These are phyloP conservation scores for Kentomonas sorsogonicus DNA, from an alignment of 208 protist species.

Conservation along the genomic window DNA sequence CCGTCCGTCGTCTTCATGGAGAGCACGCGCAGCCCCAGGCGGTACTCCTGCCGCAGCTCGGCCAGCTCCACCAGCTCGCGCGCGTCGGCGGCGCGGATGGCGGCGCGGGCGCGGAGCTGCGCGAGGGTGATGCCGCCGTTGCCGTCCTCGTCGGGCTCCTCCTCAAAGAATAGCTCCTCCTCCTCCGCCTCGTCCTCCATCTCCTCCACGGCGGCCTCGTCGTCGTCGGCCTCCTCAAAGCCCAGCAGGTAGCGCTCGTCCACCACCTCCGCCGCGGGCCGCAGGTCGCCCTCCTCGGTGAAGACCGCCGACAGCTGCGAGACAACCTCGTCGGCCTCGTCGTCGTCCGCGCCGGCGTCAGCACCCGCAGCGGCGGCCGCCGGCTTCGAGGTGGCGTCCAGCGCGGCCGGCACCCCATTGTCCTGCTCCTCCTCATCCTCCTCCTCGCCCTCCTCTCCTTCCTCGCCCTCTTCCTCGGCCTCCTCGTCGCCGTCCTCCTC, in stretches of 20 bases:
- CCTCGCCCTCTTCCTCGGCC: conserved; percentile 9
- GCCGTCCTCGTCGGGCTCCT: conserved; percentile 2
- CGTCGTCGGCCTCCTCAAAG: conserved; percentile 22
- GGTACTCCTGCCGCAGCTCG: conserved; percentile 56
- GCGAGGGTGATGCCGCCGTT: conserved; percentile 2
- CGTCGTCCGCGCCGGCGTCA: neutral
- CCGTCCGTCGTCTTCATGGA: conserved; percentile 46
- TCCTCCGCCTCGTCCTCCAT: conserved; percentile 31
- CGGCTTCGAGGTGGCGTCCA: conserved; percentile 11
- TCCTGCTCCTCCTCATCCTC: conserved; percentile 10
- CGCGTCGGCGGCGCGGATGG: conserved; percentile 26
- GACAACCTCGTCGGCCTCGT: neutral
- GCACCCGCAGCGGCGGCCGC: neutral
- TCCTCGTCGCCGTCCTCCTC: conserved; percentile 16
- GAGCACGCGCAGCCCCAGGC: conserved; percentile 46
- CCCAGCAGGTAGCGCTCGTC: conserved; percentile 36
- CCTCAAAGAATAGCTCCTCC: too few relatives aligned
- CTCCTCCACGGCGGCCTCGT: conserved; percentile 32
- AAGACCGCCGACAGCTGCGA: too few relatives aligned
- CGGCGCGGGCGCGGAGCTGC: conserved; percentile 16
- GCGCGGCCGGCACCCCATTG: conserved; percentile 13
- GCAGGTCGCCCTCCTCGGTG: too few relatives aligned
- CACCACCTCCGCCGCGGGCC: conserved; percentile 13
- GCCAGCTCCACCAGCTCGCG: conserved; percentile 51
- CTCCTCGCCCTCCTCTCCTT: conserved; percentile 12